Conservation (phyloP, 768 basidiomycete species). For the Mycena galopus region DNA sequence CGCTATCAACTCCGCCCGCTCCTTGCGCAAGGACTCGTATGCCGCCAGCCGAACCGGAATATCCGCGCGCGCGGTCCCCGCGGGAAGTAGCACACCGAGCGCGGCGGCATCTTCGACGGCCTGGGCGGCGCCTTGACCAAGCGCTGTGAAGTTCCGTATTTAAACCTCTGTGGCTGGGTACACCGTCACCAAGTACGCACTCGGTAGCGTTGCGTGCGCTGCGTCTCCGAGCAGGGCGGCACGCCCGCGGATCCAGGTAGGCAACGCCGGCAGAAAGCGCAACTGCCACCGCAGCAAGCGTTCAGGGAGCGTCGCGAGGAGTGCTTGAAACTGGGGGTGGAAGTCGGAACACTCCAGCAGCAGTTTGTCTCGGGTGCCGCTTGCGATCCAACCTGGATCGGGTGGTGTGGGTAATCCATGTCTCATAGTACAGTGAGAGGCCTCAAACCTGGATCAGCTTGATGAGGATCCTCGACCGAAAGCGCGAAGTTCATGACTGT, state of each 20-base stretch:
- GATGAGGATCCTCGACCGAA: neutral
- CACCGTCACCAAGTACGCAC: neutral
- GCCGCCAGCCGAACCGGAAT: slow-evolving; percentile 12
- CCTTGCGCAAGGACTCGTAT: slow-evolving; percentile 16
- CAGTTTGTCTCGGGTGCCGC: neutral
- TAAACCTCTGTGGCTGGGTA: neutral
- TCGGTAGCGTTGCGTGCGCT: slow-evolving; percentile 42
- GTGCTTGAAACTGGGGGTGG: neutral
- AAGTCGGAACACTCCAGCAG: slow-evolving; percentile 1
- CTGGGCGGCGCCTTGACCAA: slow-evolving; percentile 41
- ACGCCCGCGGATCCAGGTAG: slow-evolving; percentile 24
- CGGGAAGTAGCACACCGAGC: slow-evolving; percentile 6
- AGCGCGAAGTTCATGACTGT: slow-evolving; percentile 5
- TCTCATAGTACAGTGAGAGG: too few species aligned
- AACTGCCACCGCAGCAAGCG: slow-evolving; percentile 20
- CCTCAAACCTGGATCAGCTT: slow-evolving; percentile 7
- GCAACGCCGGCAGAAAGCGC: slow-evolving; percentile 4
- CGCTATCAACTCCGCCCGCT: slow-evolving; percentile 11
- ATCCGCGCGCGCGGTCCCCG: neutral
- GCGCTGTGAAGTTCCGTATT: neutral
- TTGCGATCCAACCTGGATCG: neutral
- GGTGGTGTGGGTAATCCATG: too few species aligned
- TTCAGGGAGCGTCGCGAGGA: neutral
- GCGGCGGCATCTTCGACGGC: slow-evolving; percentile 39
- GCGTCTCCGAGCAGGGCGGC: slow-evolving; percentile 26